Evolutionary conservation across 306 rosid species (phyloP).

Genomic region (Biancaea sappan): DNA sequence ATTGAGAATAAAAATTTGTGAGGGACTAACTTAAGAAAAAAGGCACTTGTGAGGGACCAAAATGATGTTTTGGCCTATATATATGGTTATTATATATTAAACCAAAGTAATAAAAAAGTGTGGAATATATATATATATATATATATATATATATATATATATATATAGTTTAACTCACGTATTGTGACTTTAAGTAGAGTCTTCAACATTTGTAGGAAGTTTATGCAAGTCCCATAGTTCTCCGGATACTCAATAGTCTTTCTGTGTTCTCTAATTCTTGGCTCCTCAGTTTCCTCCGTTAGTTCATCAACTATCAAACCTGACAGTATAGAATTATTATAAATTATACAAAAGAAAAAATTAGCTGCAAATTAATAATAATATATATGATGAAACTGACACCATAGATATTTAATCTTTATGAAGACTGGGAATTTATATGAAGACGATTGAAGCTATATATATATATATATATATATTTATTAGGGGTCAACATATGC

Average conservation of each 20-base stretch:
- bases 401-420: too few species aligned
- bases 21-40: too few species aligned
- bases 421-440: neutral
- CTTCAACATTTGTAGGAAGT: slow-evolving; percentile 27
- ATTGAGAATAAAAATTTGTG: too few species aligned
- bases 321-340: slow-evolving; percentile 17
- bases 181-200: slow-evolving; percentile 13
- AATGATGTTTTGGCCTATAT: too few species aligned
- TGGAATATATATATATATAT: too few species aligned
- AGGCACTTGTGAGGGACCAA: too few species aligned
- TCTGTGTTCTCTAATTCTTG: neutral
- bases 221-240: slow-evolving; percentile 44
- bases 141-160: neutral
- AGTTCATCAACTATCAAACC: slow-evolving; percentile 43
- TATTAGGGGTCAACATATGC: neutral
- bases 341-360: neutral
- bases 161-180: slow-evolving; percentile 27
- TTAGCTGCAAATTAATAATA: neutral
- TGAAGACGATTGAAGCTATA: neutral
- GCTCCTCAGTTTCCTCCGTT: slow-evolving; percentile 22
- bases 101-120: too few species aligned
- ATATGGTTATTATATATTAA: too few species aligned
- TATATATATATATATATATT: neutral
- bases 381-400: too few species aligned
- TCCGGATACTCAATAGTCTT: slow-evolving; percentile 22